Evolutionary conservation across 768 basidiomycete genomes (phyloP).

Genomic region (Hysterangium stoloniferum): DNA sequence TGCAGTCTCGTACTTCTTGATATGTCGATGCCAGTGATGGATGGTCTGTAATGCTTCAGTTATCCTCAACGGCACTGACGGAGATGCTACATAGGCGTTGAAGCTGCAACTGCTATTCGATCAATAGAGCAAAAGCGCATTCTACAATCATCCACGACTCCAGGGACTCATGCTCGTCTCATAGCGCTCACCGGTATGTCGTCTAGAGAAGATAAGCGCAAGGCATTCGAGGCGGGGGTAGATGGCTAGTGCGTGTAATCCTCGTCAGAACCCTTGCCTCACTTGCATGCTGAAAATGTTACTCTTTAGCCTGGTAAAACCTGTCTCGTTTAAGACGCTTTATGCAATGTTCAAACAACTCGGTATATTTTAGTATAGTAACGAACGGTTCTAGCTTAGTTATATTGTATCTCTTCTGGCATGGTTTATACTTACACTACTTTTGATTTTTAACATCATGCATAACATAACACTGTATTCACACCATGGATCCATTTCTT

Average conservation of each 20-base stretch:
- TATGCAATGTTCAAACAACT: constrained; percentile 77
- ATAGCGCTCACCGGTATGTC: constrained; percentile 91
- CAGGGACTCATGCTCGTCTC: constrained; percentile 26
- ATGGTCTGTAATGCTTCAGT: too few relatives aligned
- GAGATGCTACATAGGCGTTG: too few relatives aligned
- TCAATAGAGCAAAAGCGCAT: constrained; percentile 47
- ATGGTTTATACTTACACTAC: constrained; percentile 1
- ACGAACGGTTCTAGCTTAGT: not conserved
- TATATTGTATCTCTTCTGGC: not conserved
- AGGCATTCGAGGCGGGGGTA: constrained; percentile 87
- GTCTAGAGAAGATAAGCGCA: constrained; percentile 83
- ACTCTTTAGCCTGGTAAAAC: constrained; percentile 72
- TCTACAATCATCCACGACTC: not conserved
- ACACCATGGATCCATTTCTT: too few relatives aligned
- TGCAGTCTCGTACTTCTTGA: constrained; percentile 78
- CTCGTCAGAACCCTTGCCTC: not conserved
- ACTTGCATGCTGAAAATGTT: not conserved
- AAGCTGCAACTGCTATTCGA: constrained; percentile 79
- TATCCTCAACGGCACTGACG: too few relatives aligned
- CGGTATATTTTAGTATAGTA: constrained; percentile 35
- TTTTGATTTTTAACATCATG: not conserved
- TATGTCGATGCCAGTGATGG: constrained; percentile 89
- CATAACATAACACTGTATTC: not conserved
- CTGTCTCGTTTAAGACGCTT: constrained; percentile 88
- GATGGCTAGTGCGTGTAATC: constrained; percentile 89